These are phyloP conservation scores for Penicillium lividum DNA, from an alignment of 495 filamentous ascomycete genomes.

Conservation along the genomic window DNA sequence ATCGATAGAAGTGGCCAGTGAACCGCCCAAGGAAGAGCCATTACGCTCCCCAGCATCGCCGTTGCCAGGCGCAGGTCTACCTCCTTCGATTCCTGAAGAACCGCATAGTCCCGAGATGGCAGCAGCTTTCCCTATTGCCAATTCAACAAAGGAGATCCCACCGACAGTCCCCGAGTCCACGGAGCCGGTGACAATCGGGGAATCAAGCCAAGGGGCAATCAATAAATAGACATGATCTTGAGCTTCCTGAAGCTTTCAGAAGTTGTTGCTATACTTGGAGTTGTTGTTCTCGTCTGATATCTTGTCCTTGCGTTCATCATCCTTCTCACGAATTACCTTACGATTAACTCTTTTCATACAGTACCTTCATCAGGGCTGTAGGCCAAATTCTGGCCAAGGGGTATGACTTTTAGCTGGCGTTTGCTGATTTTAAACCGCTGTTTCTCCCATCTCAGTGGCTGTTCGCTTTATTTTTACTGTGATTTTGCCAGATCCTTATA, in stretches of 20 bases:
- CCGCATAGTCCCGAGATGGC: constrained; percentile 35
- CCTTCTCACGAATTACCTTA: constrained; percentile 2
- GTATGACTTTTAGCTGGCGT: not conserved
- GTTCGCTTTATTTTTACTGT: not conserved
- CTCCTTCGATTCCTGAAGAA: constrained; percentile 45
- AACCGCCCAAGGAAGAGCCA: constrained; percentile 25
- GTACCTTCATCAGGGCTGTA: not conserved
- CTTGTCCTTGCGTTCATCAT: constrained; percentile 8
- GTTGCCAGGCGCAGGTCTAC: constrained; percentile 35
- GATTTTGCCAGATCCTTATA: not conserved
- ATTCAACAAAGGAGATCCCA: not conserved
- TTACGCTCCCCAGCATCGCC: constrained; percentile 36
- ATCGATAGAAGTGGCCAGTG: constrained; percentile 28
- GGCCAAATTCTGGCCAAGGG: not conserved
- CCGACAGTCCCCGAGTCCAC: not conserved
- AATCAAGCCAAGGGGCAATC: not conserved
- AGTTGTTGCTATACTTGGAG: not conserved
- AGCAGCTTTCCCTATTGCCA: not conserved
- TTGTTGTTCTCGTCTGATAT: not conserved
- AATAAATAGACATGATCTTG: constrained; percentile 10
- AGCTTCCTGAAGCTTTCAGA: not conserved
- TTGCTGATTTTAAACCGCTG: not conserved
- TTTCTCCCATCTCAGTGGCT: not conserved
- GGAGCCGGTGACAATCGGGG: not conserved
- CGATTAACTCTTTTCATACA: not conserved